Percentiles rank a stretch among this genome's conserved stretches.
Conservation (phyloP, 768 basidiomycete species). For the Pulveroboletus ravenelii region DNA sequence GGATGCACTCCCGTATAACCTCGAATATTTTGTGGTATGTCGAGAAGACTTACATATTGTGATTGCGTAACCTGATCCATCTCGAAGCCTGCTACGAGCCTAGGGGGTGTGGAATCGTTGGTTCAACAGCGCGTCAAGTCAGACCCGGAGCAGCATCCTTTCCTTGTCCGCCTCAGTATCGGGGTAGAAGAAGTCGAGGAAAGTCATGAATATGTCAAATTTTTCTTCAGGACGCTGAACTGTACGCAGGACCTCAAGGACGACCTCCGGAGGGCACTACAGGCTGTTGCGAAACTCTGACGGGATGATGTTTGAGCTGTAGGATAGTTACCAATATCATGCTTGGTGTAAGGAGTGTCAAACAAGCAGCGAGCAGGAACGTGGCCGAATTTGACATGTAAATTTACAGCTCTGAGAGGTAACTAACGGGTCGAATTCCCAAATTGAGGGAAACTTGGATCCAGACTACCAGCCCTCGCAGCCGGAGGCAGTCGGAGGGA, state of each 20-base stretch:
- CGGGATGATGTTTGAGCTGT: not conserved
- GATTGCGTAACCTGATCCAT: not conserved
- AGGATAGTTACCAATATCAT: too few relatives aligned
- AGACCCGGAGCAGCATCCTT: constrained; percentile 62
- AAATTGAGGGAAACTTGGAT: too few relatives aligned
- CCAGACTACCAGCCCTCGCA: too few relatives aligned
- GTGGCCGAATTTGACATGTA: too few relatives aligned
- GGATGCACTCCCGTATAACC: constrained; percentile 49
- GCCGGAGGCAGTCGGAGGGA: too few relatives aligned
- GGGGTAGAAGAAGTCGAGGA: constrained; percentile 81
- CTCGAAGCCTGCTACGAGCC: constrained; percentile 70
- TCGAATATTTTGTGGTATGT: constrained; percentile 71
- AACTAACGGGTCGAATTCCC: too few relatives aligned
- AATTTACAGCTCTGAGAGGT: too few relatives aligned
- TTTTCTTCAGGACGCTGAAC: constrained; percentile 7
- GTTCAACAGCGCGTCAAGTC: constrained; percentile 65
- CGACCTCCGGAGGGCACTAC: constrained; percentile 58
- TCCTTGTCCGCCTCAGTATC: constrained; percentile 69
- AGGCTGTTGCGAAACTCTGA: constrained; percentile 29
- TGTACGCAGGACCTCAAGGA: constrained; percentile 59
- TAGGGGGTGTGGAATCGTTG: constrained; percentile 83
- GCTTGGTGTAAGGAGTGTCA: too few relatives aligned
- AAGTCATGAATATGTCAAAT: constrained; percentile 15
- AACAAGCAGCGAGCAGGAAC: too few relatives aligned
- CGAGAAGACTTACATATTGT: not conserved